Percentiles rank a stretch among this genome's conserved stretches.
These are phyloP conservation scores for Epipyxis sp. DNA, from an alignment of 108 stramenopile species.

Conservation along the genomic window DNA sequence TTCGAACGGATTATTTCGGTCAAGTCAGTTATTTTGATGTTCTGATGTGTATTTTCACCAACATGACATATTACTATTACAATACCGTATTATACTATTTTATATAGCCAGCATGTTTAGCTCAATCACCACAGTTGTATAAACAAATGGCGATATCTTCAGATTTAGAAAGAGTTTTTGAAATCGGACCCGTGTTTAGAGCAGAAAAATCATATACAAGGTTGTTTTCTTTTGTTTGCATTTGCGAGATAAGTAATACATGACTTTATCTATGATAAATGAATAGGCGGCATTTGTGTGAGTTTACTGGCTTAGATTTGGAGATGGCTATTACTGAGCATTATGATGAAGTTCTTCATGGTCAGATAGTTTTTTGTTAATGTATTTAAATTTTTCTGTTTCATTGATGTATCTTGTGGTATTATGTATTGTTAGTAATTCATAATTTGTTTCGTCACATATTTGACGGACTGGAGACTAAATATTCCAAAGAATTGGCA, in stretches of 20 bases:
- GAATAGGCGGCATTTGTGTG: slow-evolving; percentile 81
- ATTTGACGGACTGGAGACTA: slow-evolving; percentile 78
- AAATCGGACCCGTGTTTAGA: slow-evolving; percentile 89
- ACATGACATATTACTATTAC: no score
- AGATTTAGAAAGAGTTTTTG: slow-evolving; percentile 85
- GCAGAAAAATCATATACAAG: slow-evolving; percentile 92
- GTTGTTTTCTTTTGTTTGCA: no score
- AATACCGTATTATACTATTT: neutral
- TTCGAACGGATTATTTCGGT: slow-evolving; percentile 94
- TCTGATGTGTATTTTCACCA: no score
- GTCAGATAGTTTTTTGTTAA: neutral
- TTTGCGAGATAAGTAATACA: neutral
- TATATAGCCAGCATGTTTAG: slow-evolving; percentile 77
- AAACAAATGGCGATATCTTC: slow-evolving; percentile 97
- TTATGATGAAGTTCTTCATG: slow-evolving; percentile 76
- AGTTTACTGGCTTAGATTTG: slow-evolving; percentile 92
- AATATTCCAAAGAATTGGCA: slow-evolving; percentile 70
- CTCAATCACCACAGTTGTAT: slow-evolving; percentile 95
- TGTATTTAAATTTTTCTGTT: neutral
- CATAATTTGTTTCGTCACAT: slow-evolving; percentile 91
- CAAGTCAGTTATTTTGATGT: slow-evolving; percentile 23
- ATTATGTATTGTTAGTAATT: slow-evolving; percentile 53
- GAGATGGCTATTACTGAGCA: slow-evolving; percentile 94
- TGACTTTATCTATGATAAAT: neutral
- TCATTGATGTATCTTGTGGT: neutral